phyloP scores from a whole-genome alignment of 768 basidiomycete species.

The Tulasnella sp. region DNA sequence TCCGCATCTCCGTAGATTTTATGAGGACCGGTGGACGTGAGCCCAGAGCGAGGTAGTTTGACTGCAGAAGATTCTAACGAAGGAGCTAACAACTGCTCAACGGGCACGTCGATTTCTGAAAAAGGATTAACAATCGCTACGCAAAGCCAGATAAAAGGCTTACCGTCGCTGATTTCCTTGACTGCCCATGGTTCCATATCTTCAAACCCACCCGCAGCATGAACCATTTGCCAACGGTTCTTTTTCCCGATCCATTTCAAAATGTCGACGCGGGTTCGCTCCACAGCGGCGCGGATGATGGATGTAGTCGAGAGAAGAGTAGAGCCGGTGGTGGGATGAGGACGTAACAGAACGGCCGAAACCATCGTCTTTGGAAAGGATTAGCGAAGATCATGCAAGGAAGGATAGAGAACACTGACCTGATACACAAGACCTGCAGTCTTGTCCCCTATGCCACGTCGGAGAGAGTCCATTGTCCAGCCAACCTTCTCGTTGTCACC shows the following conservation, averaged over 20 bases:
- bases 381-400: background rate
- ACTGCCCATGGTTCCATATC: conserved; percentile 74
- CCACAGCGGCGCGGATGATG: conserved; percentile 56
- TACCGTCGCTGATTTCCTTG: conserved; percentile 76
- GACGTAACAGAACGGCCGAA: conserved; percentile 54
- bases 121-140: conserved; percentile 6
- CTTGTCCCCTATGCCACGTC: conserved; percentile 48
- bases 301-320: conserved; percentile 62
- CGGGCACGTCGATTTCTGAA: conserved; percentile 65
- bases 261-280: conserved; percentile 51
- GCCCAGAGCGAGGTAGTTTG: conserved; percentile 20
- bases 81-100: conserved; percentile 56
- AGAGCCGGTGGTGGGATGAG: conserved; percentile 42
- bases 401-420: conserved; percentile 29
- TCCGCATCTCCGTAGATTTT: conserved; percentile 30
- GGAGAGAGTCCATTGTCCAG: conserved; percentile 53
- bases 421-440: conserved; percentile 67
- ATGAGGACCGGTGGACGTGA: conserved; percentile 19
- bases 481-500: conserved; percentile 71
- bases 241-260: conserved; percentile 55
- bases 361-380: conserved; percentile 46
- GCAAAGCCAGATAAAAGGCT: conserved; percentile 26
- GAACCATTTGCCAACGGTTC: conserved; percentile 55
- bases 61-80: conserved; percentile 24
- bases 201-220: conserved; percentile 70